Conservation (phyloP, 371 early-diverging fungal species). For the Coemansia sp. region DNA sequence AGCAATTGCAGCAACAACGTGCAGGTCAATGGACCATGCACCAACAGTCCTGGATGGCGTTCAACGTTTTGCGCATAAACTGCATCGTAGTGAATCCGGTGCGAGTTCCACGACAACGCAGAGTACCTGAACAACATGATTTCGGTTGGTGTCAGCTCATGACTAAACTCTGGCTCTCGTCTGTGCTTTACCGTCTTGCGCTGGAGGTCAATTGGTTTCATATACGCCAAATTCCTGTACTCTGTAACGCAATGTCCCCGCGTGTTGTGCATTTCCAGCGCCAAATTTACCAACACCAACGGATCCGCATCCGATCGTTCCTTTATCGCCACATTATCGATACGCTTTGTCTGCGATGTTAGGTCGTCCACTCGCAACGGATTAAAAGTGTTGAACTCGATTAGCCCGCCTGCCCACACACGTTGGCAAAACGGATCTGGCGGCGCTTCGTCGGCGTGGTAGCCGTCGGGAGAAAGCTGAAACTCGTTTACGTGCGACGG, state of each 20-base stretch:
- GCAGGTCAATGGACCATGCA: slow-evolving; percentile 80
- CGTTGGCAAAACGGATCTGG: slow-evolving; percentile 74
- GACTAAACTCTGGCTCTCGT: slow-evolving; percentile 59
- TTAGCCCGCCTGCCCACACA: slow-evolving; percentile 83
- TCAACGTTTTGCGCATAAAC: slow-evolving; percentile 68
- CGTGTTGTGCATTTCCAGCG: slow-evolving; percentile 63
- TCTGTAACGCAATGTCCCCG: slow-evolving; percentile 69
- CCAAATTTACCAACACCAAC: slow-evolving; percentile 68
- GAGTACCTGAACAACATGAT: slow-evolving; percentile 82
- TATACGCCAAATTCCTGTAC: slow-evolving; percentile 69
- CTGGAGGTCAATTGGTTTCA: slow-evolving; percentile 36
- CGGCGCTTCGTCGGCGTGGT: slow-evolving; percentile 70
- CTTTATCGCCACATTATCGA: slow-evolving; percentile 58
- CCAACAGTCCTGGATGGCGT: slow-evolving; percentile 72
- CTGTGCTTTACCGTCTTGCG: slow-evolving; percentile 46
- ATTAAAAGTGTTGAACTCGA: slow-evolving; percentile 61
- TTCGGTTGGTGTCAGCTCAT: slow-evolving; percentile 58
- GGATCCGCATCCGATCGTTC: slow-evolving; percentile 55
- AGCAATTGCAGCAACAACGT: slow-evolving; percentile 68
- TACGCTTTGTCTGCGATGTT: slow-evolving; percentile 57
- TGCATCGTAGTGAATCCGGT: slow-evolving; percentile 80
- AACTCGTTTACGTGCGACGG: slow-evolving; percentile 66
- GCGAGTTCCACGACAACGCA: slow-evolving; percentile 81
- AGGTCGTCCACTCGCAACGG: slow-evolving; percentile 64
- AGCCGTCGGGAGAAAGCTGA: slow-evolving; percentile 75